Conservation (phyloP, 2,329 filamentous ascomycete species). For the Thelonectria discophora region DNA sequence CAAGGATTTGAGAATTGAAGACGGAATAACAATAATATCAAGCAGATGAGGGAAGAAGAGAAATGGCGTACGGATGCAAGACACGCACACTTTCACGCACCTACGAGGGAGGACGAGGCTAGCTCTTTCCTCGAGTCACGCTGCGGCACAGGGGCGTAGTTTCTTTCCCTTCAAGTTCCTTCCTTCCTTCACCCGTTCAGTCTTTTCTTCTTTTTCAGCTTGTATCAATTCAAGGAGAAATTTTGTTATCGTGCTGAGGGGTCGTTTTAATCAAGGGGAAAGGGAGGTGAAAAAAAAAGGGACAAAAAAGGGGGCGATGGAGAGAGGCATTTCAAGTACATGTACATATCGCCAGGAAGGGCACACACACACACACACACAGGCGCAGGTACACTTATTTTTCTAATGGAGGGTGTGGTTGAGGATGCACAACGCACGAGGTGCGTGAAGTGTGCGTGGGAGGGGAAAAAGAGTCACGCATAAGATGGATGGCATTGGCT, state of each 20-base stretch:
- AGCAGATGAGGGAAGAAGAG: background rate
- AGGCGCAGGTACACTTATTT: constrained; percentile 24
- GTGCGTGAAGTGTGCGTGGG: constrained; percentile 14
- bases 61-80: background rate
- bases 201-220: background rate
- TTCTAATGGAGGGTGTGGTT: constrained; percentile 6
- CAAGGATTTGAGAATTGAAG: constrained; percentile 4
- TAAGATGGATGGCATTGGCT: constrained; percentile 16
- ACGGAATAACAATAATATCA: background rate
- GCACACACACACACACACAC: constrained; percentile 25
- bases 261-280: constrained; percentile 1
- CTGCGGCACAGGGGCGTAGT: constrained; percentile 7
- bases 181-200: background rate
- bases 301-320: background rate
- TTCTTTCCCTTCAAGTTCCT: constrained; percentile 1
- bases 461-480: constrained; percentile 20
- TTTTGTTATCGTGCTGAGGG: constrained; percentile 17
- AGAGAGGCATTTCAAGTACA: constrained; percentile 8
- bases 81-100: too few relatives aligned
- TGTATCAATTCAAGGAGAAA: constrained; percentile 21
- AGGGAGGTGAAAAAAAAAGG: constrained; percentile 10
- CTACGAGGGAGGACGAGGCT: background rate
- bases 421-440: constrained; percentile 21
- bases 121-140: constrained; percentile 5
- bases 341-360: constrained; percentile 22